Conservation (phyloP, 2,329 filamentous ascomycete species). For the Hypoxylon sp. region DNA sequence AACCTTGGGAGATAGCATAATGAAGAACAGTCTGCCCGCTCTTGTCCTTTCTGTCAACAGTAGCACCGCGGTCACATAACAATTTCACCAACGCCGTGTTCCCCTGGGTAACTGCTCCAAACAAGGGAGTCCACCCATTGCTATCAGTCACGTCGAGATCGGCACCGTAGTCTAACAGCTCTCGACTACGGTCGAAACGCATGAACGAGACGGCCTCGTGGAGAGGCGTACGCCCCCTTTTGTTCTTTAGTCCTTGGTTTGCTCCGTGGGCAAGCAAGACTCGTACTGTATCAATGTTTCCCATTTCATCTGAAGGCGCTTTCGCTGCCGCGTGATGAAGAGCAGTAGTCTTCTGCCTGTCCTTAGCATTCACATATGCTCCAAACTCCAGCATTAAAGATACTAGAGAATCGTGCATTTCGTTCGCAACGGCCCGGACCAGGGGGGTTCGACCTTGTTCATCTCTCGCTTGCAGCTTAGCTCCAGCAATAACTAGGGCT, state of each 20-base stretch:
- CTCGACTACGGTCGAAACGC: conserved; percentile 34
- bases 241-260: conserved; percentile 41
- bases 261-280: conserved; percentile 45
- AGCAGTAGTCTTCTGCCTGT: conserved; percentile 45
- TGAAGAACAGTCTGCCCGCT: conserved; percentile 45
- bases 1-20: conserved; percentile 48
- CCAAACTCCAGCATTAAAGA: conserved; percentile 47
- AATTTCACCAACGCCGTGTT: conserved; percentile 37
- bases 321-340: conserved; percentile 47
- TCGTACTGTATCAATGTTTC: conserved; percentile 41
- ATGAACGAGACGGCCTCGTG: conserved; percentile 46
- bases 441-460: conserved; percentile 44
- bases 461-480: conserved; percentile 37
- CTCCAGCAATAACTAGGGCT: conserved; percentile 43
- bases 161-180: conserved; percentile 47
- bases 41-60: conserved; percentile 47
- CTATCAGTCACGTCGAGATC: conserved; percentile 44
- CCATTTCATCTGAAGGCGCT: conserved; percentile 37
- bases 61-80: conserved; percentile 45
- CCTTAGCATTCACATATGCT: conserved; percentile 39
- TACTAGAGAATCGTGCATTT: conserved; percentile 46
- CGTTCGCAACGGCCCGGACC: conserved; percentile 44
- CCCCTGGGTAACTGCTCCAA: conserved; percentile 45
- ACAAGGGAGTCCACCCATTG: conserved; percentile 44
- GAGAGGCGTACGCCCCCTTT: conserved; percentile 43